phyloP scores from a whole-genome alignment of 192 early-diverging fungal genomes.

The Mortierella hygrophila region DNA sequence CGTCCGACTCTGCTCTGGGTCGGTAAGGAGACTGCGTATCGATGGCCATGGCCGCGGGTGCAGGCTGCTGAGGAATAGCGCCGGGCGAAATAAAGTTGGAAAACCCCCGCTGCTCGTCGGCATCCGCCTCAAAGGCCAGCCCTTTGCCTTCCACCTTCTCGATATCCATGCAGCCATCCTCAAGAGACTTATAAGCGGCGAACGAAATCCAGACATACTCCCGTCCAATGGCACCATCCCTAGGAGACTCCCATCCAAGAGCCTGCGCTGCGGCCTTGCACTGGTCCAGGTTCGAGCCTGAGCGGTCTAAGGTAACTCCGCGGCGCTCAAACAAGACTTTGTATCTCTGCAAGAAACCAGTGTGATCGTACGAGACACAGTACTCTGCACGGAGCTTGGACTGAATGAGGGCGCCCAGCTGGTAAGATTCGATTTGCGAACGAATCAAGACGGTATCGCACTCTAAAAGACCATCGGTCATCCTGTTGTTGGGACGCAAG shows the following conservation, averaged over 20 bases:
- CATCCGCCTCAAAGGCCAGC: slow-evolving; percentile 47
- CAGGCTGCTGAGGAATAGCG: not conserved
- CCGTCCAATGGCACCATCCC: slow-evolving; percentile 65
- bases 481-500: slow-evolving; percentile 77
- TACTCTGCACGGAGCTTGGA: slow-evolving; percentile 65
- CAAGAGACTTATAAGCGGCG: slow-evolving; percentile 71
- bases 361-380: slow-evolving; percentile 73
- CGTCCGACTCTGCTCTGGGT: slow-evolving; percentile 33
- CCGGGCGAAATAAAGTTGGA: slow-evolving; percentile 19
- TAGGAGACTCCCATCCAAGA: slow-evolving; percentile 59
- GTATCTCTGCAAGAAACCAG: slow-evolving; percentile 82
- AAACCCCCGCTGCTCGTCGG: slow-evolving; percentile 49
- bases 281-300: slow-evolving; percentile 3
- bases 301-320: slow-evolving; percentile 19
- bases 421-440: slow-evolving; percentile 42
- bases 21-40: slow-evolving; percentile 19
- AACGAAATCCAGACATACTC: slow-evolving; percentile 74
- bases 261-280: slow-evolving; percentile 10
- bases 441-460: slow-evolving; percentile 48
- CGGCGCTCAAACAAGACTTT: slow-evolving; percentile 63
- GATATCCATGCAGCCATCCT: slow-evolving; percentile 67
- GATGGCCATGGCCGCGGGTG: not conserved
- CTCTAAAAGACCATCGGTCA: slow-evolving; percentile 39
- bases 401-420: slow-evolving; percentile 23
- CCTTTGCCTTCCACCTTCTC: slow-evolving; percentile 70